phyloP scores from a whole-genome alignment of 225 moss, liverwort and hornwort species.

The Asterella californica region DNA sequence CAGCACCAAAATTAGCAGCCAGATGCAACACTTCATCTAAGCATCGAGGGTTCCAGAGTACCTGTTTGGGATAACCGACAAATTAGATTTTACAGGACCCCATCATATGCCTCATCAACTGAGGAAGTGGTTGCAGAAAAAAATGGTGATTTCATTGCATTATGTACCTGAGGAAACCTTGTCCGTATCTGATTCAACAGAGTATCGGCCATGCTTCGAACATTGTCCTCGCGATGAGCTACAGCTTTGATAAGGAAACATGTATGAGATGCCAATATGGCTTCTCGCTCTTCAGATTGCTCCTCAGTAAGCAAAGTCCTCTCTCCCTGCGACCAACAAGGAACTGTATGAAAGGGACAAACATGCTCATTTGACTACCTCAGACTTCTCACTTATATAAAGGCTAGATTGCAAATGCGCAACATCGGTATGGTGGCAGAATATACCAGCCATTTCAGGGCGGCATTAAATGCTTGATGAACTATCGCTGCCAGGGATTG shows the following conservation, averaged over 20 bases:
- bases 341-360: not conserved
- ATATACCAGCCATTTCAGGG: slow-evolving; percentile 69
- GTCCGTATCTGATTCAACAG: slow-evolving; percentile 60
- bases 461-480: slow-evolving; percentile 67
- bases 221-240: slow-evolving; percentile 60
- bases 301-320: slow-evolving; percentile 48
- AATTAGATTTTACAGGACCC: too few relatives aligned
- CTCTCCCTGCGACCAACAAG: slow-evolving; percentile 49
- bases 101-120: not conserved
- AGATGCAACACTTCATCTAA: slow-evolving; percentile 65
- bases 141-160: not conserved
- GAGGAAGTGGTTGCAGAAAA: not conserved
- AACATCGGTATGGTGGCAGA: not conserved
- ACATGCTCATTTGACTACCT: not conserved
- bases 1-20: slow-evolving; percentile 51
- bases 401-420: not conserved
- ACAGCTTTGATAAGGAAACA: slow-evolving; percentile 66
- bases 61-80: slow-evolving; percentile 26
- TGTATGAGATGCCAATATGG: slow-evolving; percentile 56
- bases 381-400: not conserved
- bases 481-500: slow-evolving; percentile 64
- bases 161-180: slow-evolving; percentile 46
- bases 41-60: slow-evolving; percentile 70
- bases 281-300: slow-evolving; percentile 60
- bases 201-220: slow-evolving; percentile 71